These are phyloP conservation scores for Aethionema arabicum DNA, from an alignment of 345 rosid genomes.

Conservation along the genomic window DNA sequence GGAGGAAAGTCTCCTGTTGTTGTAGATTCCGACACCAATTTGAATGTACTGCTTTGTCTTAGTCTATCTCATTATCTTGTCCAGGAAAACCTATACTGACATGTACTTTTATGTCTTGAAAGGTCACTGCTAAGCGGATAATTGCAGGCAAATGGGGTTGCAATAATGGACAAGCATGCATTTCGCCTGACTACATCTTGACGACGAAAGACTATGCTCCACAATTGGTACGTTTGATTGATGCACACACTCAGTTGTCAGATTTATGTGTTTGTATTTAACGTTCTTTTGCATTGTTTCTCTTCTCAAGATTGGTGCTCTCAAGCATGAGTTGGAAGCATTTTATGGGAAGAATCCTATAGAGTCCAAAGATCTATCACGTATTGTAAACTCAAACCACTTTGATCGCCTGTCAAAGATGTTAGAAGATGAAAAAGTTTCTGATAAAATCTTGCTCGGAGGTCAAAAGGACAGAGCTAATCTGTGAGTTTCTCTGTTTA, in stretches of 20 bases:
- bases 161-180: slow-evolving; percentile 90
- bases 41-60: slow-evolving; percentile 48
- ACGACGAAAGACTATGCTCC: slow-evolving; percentile 70
- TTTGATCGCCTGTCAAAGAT: slow-evolving; percentile 69
- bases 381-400: slow-evolving; percentile 80
- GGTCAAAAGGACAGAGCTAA: slow-evolving; percentile 67
- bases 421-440: slow-evolving; percentile 83
- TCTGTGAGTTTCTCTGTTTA: slow-evolving; percentile 54
- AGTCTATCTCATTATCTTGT: not conserved
- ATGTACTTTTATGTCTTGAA: slow-evolving; percentile 28
- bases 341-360: slow-evolving; percentile 78
- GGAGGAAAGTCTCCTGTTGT: slow-evolving; percentile 95
- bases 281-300: slow-evolving; percentile 20
- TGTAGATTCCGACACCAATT: slow-evolving; percentile 65
- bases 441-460: slow-evolving; percentile 73
- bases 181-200: slow-evolving; percentile 82
- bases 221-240: slow-evolving; percentile 59
- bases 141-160: slow-evolving; percentile 89
- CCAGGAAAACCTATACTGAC: not conserved
- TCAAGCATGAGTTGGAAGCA: slow-evolving; percentile 59
- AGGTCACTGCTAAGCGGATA: slow-evolving; percentile 81
- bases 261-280: slow-evolving; percentile 14
- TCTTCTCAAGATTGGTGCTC: slow-evolving; percentile 52
- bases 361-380: slow-evolving; percentile 80
- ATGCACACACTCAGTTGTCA: not conserved